Evolutionary conservation across 345 rosid species (phyloP).

Genomic region (Citrus unshiu): DNA sequence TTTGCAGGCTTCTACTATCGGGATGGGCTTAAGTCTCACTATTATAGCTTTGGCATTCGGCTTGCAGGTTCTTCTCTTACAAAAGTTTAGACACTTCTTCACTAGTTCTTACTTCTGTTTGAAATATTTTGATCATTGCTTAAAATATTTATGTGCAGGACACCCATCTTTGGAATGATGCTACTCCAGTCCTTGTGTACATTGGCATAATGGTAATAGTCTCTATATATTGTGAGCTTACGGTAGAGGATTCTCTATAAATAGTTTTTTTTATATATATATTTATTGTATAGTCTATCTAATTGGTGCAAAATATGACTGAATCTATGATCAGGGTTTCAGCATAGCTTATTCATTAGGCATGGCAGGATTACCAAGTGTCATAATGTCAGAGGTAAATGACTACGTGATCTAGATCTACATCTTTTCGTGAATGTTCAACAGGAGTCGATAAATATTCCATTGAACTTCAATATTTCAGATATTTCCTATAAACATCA

Average conservation of each 20-base stretch:
- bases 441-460: no score
- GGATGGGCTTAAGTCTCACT: constrained; percentile 15
- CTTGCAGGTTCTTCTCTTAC: constrained; percentile 16
- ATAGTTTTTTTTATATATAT: no score
- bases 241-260: no score
- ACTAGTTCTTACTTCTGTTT: not conserved
- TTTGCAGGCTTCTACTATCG: constrained; percentile 19
- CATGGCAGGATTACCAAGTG: constrained; percentile 17
- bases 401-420: not conserved
- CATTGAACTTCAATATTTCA: constrained; percentile 20
- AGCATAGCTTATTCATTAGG: constrained; percentile 10
- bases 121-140: not conserved
- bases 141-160: constrained; percentile 13
- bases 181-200: constrained; percentile 23
- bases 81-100: not conserved
- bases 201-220: constrained; percentile 29
- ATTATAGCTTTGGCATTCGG: constrained; percentile 22
- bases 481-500: constrained; percentile 55
- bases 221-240: no score
- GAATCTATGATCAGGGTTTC: constrained; percentile 8
- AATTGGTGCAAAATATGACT: not conserved
- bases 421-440: not conserved
- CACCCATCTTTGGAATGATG: constrained; percentile 8
- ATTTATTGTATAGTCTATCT: not conserved
- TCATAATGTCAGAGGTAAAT: constrained; percentile 31